These are phyloP conservation scores for Sclerotinia glacialis DNA, from an alignment of 2,329 filamentous ascomycete genomes.

Conservation along the genomic window DNA sequence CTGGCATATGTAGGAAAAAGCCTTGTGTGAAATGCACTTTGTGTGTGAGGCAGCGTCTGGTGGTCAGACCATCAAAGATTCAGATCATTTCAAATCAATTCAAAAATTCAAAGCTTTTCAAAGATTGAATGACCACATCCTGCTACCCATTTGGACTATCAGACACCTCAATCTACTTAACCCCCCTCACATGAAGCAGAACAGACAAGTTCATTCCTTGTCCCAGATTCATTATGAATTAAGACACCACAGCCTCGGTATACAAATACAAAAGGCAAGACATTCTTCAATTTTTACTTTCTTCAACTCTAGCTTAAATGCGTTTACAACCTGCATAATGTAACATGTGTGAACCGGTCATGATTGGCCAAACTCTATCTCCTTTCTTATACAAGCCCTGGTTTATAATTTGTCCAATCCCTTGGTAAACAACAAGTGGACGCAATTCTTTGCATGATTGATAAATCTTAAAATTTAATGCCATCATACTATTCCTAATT, in stretches of 20 bases:
- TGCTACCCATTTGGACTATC: too few species aligned
- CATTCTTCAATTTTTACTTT: neutral
- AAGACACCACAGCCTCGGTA: too few species aligned
- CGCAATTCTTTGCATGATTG: conserved; percentile 5
- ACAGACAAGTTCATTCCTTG: neutral
- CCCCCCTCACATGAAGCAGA: too few species aligned
- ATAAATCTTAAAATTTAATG: conserved; percentile 5
- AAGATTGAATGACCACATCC: too few species aligned
- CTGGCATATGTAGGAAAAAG: neutral
- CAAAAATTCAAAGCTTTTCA: too few species aligned
- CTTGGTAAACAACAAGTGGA: neutral
- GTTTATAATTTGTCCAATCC: neutral
- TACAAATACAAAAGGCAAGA: neutral
- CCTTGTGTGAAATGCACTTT: neutral
- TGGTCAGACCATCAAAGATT: too few species aligned
- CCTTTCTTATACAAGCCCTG: conserved; percentile 9
- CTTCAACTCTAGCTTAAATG: neutral
- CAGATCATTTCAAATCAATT: too few species aligned
- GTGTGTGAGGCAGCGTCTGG: neutral
- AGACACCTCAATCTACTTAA: too few species aligned
- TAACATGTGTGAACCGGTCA: too few species aligned
- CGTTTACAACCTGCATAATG: conserved; percentile 10
- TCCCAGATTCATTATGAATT: too few species aligned
- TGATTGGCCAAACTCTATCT: neutral
- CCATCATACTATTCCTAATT: neutral